phyloP scores from a whole-genome alignment of 805 yeast species.

The Starmerella bacillaris region DNA sequence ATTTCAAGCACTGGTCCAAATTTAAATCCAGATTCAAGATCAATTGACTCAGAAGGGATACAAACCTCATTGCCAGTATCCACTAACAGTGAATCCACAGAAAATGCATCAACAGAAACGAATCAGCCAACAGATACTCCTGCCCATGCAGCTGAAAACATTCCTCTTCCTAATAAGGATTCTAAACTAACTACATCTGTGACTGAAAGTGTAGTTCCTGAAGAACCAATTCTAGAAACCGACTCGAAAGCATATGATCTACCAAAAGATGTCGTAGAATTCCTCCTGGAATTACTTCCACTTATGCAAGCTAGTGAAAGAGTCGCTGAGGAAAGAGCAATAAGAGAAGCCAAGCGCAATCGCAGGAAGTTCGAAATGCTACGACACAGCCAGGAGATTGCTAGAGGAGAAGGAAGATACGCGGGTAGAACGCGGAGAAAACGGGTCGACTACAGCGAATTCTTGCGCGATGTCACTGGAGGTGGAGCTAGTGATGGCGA shows the following conservation, averaged over 20 bases:
- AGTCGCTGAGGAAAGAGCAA: slow-evolving; percentile 11
- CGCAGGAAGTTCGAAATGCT: slow-evolving; percentile 13
- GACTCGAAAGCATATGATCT: slow-evolving; percentile 7
- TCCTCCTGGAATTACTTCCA: slow-evolving; percentile 12
- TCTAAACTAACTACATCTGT: too few species aligned
- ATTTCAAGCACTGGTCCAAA: too few species aligned
- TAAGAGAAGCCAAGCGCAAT: slow-evolving; percentile 11
- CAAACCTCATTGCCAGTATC: too few species aligned
- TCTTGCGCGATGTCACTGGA: slow-evolving; percentile 6
- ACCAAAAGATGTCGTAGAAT: slow-evolving; percentile 13
- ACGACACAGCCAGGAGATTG: slow-evolving; percentile 13
- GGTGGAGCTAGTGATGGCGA: slow-evolving; percentile 3
- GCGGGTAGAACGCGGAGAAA: slow-evolving; percentile 11
- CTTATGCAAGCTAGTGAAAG: slow-evolving; percentile 11
- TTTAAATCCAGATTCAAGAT: too few species aligned
- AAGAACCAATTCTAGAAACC: background rate
- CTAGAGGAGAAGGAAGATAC: slow-evolving; percentile 19
- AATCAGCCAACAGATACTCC: too few species aligned
- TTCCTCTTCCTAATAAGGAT: too few species aligned
- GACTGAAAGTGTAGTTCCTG: too few species aligned
- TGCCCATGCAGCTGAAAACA: too few species aligned
- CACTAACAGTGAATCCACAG: too few species aligned
- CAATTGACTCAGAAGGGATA: too few species aligned
- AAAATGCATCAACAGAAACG: too few species aligned
- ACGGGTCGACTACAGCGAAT: slow-evolving; percentile 9